A percentile compares a stretch with the other conserved stretches of the same genome.
Conservation (phyloP, 163 green algal genomes). For the Prototheca wickerhamii region DNA sequence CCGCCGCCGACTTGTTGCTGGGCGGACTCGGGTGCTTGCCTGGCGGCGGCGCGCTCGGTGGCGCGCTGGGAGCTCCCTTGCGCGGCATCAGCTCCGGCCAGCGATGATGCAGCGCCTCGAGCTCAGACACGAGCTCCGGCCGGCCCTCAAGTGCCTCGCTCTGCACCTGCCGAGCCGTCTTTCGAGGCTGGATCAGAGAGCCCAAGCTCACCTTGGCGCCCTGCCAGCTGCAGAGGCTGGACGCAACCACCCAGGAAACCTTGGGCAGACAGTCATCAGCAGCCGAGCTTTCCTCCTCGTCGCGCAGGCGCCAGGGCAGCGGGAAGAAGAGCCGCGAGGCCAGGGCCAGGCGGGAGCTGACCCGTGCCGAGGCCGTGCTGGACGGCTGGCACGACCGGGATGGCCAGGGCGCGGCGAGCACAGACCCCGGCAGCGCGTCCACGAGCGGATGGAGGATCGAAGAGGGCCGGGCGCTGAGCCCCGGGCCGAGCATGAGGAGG, state of each 20-base stretch:
- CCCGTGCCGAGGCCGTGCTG: constrained; percentile 27
- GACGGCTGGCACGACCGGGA: constrained; percentile 1
- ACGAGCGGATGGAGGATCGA: background rate
- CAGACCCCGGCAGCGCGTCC: too few species aligned
- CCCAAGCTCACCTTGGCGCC: too few species aligned
- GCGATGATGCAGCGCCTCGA: background rate
- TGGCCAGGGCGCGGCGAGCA: background rate
- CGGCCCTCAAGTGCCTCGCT: background rate
- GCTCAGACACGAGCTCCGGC: too few species aligned
- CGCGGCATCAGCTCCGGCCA: background rate
- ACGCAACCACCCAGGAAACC: too few species aligned
- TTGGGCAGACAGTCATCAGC: too few species aligned
- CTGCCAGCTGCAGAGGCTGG: too few species aligned
- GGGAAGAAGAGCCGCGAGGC: constrained; percentile 43
- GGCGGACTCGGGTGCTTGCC: too few species aligned
- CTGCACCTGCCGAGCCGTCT: background rate
- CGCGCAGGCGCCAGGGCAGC: constrained; percentile 25
- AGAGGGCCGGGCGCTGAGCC: background rate
- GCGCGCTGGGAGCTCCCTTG: too few species aligned
- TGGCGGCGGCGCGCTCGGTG: background rate
- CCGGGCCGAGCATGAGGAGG: background rate
- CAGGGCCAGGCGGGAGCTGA: constrained; percentile 32
- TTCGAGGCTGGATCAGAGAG: too few species aligned
- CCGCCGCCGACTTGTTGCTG: too few species aligned
- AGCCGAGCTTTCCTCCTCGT: background rate